Percentiles rank a stretch among this genome's conserved stretches.
phyloP scores from a whole-genome alignment of 768 basidiomycete species.

The Boletus insuetus region DNA sequence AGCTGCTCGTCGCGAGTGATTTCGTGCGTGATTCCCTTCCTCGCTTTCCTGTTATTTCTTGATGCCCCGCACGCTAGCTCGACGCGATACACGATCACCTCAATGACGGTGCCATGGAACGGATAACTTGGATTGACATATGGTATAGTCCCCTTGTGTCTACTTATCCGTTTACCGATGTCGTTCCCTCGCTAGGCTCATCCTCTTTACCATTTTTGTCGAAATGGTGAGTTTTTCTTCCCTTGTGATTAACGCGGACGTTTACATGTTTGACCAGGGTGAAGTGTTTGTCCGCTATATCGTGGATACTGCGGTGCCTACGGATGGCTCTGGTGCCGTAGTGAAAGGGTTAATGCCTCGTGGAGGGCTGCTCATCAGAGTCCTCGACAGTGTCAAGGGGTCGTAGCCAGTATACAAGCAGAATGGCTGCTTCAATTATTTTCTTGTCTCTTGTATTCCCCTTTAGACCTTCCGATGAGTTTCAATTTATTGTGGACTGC shows the following conservation, averaged over 20 bases:
- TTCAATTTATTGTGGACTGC: not conserved
- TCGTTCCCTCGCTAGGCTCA: conserved; percentile 57
- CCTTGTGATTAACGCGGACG: not conserved
- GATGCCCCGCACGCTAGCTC: conserved; percentile 45
- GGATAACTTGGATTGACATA: conserved; percentile 82
- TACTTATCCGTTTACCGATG: conserved; percentile 37
- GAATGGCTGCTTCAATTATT: not conserved
- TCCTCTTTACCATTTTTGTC: conserved; percentile 83
- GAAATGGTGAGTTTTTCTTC: conserved; percentile 56
- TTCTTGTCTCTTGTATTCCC: not conserved
- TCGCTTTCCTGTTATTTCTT: not conserved
- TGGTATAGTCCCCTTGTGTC: conserved; percentile 46
- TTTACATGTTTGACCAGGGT: conserved; percentile 43
- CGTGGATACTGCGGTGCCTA: conserved; percentile 45
- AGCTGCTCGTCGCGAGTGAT: conserved; percentile 82
- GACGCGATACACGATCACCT: conserved; percentile 93
- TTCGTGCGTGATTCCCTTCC: conserved; percentile 53
- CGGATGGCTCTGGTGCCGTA: not conserved
- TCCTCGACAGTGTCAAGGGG: conserved; percentile 14
- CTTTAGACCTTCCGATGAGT: too few species aligned
- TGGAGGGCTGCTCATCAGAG: conserved; percentile 21
- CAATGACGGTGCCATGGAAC: conserved; percentile 85
- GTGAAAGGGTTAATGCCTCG: conserved; percentile 21
- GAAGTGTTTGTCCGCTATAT: conserved; percentile 76
- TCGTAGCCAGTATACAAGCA: not conserved